A percentile compares a stretch with the other conserved stretches of the same genome.
Evolutionary conservation across 2,329 filamentous ascomycete species (phyloP).

Genomic region (Alternaria alternata): DNA sequence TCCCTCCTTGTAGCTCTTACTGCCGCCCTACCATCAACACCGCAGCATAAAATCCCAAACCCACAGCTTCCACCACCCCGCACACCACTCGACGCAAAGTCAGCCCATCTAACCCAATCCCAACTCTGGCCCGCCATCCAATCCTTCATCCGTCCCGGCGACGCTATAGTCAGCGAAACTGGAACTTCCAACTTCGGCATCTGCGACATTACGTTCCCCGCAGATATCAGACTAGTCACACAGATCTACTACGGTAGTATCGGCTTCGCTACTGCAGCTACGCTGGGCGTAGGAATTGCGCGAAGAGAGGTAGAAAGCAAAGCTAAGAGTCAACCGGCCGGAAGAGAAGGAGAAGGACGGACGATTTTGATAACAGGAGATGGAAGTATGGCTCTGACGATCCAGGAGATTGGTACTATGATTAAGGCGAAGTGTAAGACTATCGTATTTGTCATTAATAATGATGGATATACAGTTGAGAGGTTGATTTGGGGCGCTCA

Average conservation of each 20-base stretch:
- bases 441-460: conserved; percentile 57
- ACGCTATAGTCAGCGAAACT: conserved; percentile 54
- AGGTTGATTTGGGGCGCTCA: conserved; percentile 56
- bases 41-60: conserved; percentile 34
- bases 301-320: conserved; percentile 54
- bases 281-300: conserved; percentile 57
- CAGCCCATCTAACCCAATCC: conserved; percentile 54
- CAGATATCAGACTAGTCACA: conserved; percentile 42
- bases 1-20: conserved; percentile 44
- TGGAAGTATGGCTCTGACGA: conserved; percentile 72
- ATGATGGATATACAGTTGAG: conserved; percentile 59
- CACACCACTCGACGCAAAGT: conserved; percentile 41
- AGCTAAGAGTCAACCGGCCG: conserved; percentile 43
- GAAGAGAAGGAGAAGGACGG: conserved; percentile 32
- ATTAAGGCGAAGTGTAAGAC: conserved; percentile 54
- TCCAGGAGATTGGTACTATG: conserved; percentile 71
- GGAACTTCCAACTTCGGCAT: conserved; percentile 53
- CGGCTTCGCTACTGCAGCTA: conserved; percentile 54
- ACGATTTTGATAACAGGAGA: conserved; percentile 69
- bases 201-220: conserved; percentile 44
- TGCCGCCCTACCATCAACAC: conserved; percentile 28
- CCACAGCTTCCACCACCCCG: conserved; percentile 38
- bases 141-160: conserved; percentile 47
- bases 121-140: conserved; percentile 55
- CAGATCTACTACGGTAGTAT: conserved; percentile 57